phyloP scores from a whole-genome alignment of 1,139 yeast genomes.

The Debaryomyces robertsiae region DNA sequence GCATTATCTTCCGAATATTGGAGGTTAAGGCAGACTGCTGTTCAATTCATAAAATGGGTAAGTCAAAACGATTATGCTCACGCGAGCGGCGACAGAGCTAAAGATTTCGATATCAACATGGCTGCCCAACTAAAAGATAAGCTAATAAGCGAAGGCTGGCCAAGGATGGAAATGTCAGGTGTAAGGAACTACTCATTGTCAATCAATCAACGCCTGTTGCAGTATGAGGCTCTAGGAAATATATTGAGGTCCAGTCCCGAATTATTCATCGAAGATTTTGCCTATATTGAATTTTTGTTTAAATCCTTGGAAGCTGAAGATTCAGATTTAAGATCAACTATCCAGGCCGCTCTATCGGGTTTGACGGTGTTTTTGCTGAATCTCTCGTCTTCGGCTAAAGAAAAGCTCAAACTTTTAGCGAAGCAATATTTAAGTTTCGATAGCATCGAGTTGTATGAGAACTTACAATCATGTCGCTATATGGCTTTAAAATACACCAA shows the following conservation, averaged over 20 bases:
- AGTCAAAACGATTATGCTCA: slow-evolving; percentile 17
- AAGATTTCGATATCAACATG: slow-evolving; percentile 41
- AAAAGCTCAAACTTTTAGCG: slow-evolving; percentile 47
- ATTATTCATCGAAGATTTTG: slow-evolving; percentile 47
- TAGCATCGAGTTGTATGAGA: slow-evolving; percentile 24
- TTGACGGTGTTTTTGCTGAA: slow-evolving; percentile 52
- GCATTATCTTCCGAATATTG: slow-evolving; percentile 59
- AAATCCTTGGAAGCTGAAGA: slow-evolving; percentile 70
- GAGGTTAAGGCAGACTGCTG: slow-evolving; percentile 52
- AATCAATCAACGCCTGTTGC: slow-evolving; percentile 54
- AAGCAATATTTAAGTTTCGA: slow-evolving; percentile 35
- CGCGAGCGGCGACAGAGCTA: slow-evolving; percentile 16
- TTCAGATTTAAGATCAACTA: slow-evolving; percentile 62
- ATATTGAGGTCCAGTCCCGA: slow-evolving; percentile 54
- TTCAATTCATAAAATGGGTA: slow-evolving; percentile 65
- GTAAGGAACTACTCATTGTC: slow-evolving; percentile 32
- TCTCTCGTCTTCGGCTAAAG: slow-evolving; percentile 42
- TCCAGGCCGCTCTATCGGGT: slow-evolving; percentile 73
- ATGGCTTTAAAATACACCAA: slow-evolving; percentile 69
- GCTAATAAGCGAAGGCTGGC: slow-evolving; percentile 63
- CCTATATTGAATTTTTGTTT: slow-evolving; percentile 66
- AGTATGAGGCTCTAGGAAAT: slow-evolving; percentile 78
- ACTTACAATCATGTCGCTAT: slow-evolving; percentile 50
- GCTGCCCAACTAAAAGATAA: slow-evolving; percentile 54
- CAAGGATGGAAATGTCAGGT: slow-evolving; percentile 37